phyloP scores from a whole-genome alignment of 352 stramenopile species.

The Phytophthora nicotianae region DNA sequence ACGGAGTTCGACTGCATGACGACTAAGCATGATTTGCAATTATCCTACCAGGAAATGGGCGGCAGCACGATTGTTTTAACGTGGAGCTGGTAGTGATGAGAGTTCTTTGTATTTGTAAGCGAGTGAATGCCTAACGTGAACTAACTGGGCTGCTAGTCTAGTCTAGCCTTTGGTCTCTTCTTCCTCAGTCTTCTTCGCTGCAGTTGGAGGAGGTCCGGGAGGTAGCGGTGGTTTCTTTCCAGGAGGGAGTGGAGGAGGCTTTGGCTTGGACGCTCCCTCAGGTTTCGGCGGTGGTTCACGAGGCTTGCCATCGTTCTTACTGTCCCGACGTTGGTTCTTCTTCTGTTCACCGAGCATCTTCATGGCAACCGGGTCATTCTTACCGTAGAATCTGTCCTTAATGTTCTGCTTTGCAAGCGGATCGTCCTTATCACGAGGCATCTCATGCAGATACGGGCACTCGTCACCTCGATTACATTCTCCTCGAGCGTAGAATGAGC shows the following conservation, averaged over 20 bases:
- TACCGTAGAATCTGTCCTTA: constrained; percentile 94
- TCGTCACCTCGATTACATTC: constrained; percentile 93
- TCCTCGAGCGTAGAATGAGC: constrained; percentile 94
- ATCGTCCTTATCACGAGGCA: constrained; percentile 92
- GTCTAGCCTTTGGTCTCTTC: constrained; percentile 34
- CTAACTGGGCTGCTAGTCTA: constrained; percentile 14
- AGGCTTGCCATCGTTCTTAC: constrained; percentile 24
- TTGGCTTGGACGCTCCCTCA: constrained; percentile 44
- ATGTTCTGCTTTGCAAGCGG: constrained; percentile 96
- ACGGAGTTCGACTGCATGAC: constrained; percentile 61
- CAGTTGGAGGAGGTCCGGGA: constrained; percentile 51
- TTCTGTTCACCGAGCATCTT: constrained; percentile 83
- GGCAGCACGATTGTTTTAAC: no score
- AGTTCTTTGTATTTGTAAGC: constrained; percentile 14
- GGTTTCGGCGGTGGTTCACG: constrained; percentile 28
- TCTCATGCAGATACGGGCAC: constrained; percentile 96
- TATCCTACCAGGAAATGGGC: neutral
- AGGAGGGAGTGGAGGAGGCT: constrained; percentile 57
- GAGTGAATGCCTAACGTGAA: constrained; percentile 20
- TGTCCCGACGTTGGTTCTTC: constrained; percentile 32
- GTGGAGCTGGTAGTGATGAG: constrained; percentile 1
- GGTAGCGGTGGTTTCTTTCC: constrained; percentile 71
- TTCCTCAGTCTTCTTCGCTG: constrained; percentile 19
- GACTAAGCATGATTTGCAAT: constrained; percentile 32
- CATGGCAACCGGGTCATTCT: constrained; percentile 92